Evolutionary conservation across 1,284 basidiomycete genomes (phyloP), one percentile per base, ranked within the genome.

Genomic region (Fomitopsis schrenkii): DNA sequence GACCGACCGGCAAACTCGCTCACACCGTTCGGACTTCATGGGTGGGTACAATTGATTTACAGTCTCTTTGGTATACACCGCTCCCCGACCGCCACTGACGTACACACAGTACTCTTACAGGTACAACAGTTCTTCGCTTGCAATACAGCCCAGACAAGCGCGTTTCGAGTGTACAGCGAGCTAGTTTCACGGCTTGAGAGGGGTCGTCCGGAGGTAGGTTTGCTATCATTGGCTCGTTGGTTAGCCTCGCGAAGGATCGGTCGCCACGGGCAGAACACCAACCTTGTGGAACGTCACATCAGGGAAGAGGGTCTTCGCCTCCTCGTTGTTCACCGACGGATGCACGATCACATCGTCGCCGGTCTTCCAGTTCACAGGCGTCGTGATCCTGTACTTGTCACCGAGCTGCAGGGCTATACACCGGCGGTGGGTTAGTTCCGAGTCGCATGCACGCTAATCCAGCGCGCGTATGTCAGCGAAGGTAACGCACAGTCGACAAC

Each of bases 261-360:
- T 3, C 17, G n/a, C 50, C 8, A 22, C 17, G 8, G 56, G 61
- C 52, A 63, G 58, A 45, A 57, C 57, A 55, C 52, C 35, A 33
- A 89, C 90, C 79, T 88, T 83, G 79, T 90, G 86, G 62, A 82
- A 78, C 5, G 78, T 87, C 74, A 83, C 81, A 36, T 89, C 76
- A 53, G 92, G 91, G 89, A 96, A 97, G 64, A 94, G 77, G 40
- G 83, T 88, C 78, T 94, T 90, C 36, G 95, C 96, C 77, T 98
- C 91, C 48, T 96, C 94, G 70, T 91, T 90, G 59, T 77, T 79
- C 56, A 98, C 94, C 8, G 83, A 77, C n/a, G 94, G 92, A 77
- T 98, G 95, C 46, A 99, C 89, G 71, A 99, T 98, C 61, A 98
- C 96, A 72, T 95, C 89, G 17, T 96, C 90, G 53, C 95, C 95